A percentile compares a stretch with the other conserved stretches of the same genome.
Conservation (phyloP, 768 basidiomycete genomes). For the Lentinula boryana region DNA sequence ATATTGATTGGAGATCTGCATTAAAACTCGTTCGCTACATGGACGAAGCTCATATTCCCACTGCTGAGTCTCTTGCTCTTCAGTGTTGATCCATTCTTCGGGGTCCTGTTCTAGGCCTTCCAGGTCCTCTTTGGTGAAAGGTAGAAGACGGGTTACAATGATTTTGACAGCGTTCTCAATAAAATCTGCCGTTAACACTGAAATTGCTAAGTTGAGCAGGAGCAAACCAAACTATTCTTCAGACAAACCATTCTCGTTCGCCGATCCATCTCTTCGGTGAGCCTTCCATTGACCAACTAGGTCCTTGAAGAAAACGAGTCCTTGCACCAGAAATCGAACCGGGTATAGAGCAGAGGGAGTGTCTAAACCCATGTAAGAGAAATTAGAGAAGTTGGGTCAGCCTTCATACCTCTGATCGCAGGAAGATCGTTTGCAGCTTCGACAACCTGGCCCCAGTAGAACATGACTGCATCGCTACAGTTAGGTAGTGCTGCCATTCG, state of each 20-base stretch:
- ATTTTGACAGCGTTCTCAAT: conserved; percentile 69
- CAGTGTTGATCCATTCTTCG: conserved; percentile 90
- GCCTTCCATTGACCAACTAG: conserved; percentile 76
- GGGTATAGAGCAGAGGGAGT: conserved; percentile 65
- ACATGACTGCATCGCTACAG: conserved; percentile 65
- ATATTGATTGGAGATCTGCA: conserved; percentile 71
- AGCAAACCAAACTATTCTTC: not conserved
- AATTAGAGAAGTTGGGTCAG: conserved; percentile 34
- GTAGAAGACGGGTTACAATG: conserved; percentile 81
- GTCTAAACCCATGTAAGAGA: conserved; percentile 26
- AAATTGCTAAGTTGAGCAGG: conserved; percentile 4
- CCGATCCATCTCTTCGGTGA: conserved; percentile 49
- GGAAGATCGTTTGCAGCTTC: conserved; percentile 55
- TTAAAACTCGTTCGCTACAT: conserved; percentile 88
- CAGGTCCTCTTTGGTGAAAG: conserved; percentile 75
- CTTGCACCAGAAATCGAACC: conserved; percentile 75
- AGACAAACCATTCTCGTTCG: conserved; percentile 52
- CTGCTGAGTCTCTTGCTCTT: conserved; percentile 84
- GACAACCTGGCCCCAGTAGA: conserved; percentile 77
- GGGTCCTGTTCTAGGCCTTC: conserved; percentile 83
- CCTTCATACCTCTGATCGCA: conserved; percentile 38
- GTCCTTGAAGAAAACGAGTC: conserved; percentile 83
- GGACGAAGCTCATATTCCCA: conserved; percentile 95
- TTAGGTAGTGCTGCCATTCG: conserved; percentile 60
- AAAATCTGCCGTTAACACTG: conserved; percentile 63